Conservation (phyloP, 306 rosid species). For the Inga laurina region DNA sequence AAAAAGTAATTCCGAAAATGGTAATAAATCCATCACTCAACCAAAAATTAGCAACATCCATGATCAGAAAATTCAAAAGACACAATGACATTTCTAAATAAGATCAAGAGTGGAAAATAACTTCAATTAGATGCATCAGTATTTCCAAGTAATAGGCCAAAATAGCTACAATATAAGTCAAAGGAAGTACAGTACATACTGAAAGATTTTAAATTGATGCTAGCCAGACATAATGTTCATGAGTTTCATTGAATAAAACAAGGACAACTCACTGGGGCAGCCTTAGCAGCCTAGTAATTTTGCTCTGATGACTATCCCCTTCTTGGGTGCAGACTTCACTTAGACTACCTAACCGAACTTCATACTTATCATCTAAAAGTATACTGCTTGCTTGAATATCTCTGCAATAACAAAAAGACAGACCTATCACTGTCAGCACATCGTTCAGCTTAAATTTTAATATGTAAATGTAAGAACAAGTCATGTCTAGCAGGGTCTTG, state of each 20-base stretch:
- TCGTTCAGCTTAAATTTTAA: neutral
- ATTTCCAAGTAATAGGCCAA: neutral
- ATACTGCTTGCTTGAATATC: conserved; percentile 80
- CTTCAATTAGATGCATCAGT: neutral
- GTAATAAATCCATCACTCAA: neutral
- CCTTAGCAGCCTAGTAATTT: conserved; percentile 47
- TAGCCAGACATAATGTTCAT: neutral
- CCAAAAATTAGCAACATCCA: neutral
- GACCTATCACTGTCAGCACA: neutral
- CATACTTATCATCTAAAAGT: conserved; percentile 74
- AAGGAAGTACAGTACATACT: neutral
- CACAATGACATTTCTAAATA: neutral
- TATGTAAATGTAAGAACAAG: neutral
- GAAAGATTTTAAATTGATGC: neutral
- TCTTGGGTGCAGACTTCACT: conserved; percentile 47
- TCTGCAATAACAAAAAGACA: conserved; percentile 40
- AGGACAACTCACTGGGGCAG: neutral
- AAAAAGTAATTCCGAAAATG: neutral
- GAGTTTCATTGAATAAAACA: neutral
- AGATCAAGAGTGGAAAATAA: neutral
- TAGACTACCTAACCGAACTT: conserved; percentile 74
- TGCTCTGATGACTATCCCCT: conserved; percentile 70
- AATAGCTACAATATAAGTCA: neutral
- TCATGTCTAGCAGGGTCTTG: neutral
- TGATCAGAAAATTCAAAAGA: neutral